These are phyloP conservation scores for Edaphochlamys debaryana DNA, from an alignment of 139 green algal genomes.

Conservation along the genomic window DNA sequence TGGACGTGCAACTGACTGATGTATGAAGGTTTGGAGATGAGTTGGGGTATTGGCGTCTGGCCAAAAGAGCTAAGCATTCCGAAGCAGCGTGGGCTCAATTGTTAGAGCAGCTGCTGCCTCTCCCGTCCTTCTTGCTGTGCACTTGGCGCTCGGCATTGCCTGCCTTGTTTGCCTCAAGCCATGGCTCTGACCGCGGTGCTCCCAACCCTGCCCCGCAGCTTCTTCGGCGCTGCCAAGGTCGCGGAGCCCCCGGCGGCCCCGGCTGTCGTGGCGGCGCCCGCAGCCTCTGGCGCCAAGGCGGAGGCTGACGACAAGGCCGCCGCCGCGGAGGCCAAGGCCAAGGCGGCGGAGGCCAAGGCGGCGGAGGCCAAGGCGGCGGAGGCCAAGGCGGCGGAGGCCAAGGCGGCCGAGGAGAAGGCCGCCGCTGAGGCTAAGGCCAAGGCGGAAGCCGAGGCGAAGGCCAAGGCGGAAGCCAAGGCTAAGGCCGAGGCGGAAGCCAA, in stretches of 20 bases:
- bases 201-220: neutral
- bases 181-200: too few species aligned
- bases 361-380: slow-evolving; percentile 1
- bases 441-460: neutral
- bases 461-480: neutral
- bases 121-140: too few species aligned
- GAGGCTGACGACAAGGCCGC: neutral
- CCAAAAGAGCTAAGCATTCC: too few species aligned
- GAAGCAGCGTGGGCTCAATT: too few species aligned
- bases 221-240: neutral
- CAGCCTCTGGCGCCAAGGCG: neutral
- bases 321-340: neutral
- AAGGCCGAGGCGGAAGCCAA: neutral
- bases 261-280: neutral
- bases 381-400: neutral
- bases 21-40: too few species aligned
- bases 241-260: neutral
- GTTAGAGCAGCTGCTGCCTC: too few species aligned
- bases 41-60: too few species aligned
- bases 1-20: too few species aligned
- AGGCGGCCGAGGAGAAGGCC: neutral
- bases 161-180: too few species aligned
- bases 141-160: too few species aligned
- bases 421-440: neutral
- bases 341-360: neutral